A percentile compares a stretch with the other conserved stretches of the same genome.
Evolutionary conservation across 306 rosid genomes (phyloP).

Genomic region (Cucurbita maxima): DNA sequence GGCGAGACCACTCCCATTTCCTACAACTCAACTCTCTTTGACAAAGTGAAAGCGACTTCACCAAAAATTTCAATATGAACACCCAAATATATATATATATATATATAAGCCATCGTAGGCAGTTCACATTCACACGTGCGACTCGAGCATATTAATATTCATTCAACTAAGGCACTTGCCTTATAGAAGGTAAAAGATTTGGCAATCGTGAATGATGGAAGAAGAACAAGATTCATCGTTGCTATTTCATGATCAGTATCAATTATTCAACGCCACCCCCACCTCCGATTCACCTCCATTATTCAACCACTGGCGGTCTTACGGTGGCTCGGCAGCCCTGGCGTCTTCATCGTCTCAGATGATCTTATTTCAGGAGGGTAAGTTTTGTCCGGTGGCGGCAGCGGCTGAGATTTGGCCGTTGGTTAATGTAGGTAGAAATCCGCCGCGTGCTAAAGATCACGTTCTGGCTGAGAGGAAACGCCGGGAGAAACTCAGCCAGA

Average conservation of each 20-base stretch:
- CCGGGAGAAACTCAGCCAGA: constrained; percentile 2
- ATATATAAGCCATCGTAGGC: not conserved
- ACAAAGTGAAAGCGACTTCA: not conserved
- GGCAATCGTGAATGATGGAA: not conserved
- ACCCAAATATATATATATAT: not conserved
- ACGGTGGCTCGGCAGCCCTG: no score
- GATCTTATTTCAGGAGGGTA: not conserved
- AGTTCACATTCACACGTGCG: not conserved
- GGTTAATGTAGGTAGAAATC: not conserved
- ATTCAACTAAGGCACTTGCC: not conserved
- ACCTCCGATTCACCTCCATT: not conserved
- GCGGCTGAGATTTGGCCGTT: not conserved
- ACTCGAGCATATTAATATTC: not conserved
- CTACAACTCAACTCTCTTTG: not conserved
- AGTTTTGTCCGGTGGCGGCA: not conserved
- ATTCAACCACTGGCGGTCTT: not conserved
- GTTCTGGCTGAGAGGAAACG: constrained; percentile 1
- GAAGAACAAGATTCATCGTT: not conserved
- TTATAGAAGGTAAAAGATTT: not conserved
- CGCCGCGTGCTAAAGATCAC: not conserved
- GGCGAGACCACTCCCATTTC: no score
- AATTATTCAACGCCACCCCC: not conserved
- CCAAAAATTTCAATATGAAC: not conserved
- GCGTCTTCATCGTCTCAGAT: not conserved
- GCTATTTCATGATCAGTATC: not conserved